A percentile compares a stretch with the other conserved stretches of the same genome.
These are phyloP conservation scores for Gentiana straminea DNA, from an alignment of 257 asterid genomes.

Conservation along the genomic window DNA sequence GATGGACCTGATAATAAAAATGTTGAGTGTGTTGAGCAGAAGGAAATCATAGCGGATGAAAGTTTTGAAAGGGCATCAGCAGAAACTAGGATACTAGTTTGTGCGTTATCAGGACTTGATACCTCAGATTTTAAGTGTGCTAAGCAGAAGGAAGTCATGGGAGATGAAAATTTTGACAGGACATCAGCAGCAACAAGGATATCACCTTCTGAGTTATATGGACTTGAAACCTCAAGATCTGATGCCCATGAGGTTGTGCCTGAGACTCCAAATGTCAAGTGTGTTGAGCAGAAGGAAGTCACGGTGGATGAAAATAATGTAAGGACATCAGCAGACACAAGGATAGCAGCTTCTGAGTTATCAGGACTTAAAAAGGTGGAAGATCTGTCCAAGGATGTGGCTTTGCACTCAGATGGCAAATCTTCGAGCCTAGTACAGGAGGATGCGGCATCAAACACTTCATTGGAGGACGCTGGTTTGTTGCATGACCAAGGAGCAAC, in stretches of 20 bases:
- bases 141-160: too few species aligned
- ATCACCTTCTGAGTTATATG: not conserved
- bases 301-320: conserved; percentile 22
- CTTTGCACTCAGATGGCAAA: not conserved
- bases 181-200: too few species aligned
- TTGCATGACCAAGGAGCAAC: conserved; percentile 19
- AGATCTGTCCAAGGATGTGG: not conserved
- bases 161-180: too few species aligned
- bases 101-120: too few species aligned
- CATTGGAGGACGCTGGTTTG: conserved; percentile 3
- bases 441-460: not conserved
- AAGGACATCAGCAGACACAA: conserved; percentile 8
- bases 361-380: not conserved
- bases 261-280: conserved; percentile 12
- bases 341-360: conserved; percentile 4
- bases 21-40: too few species aligned
- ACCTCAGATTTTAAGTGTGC: too few species aligned
- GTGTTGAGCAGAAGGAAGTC: conserved; percentile 25
- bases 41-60: too few species aligned
- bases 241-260: conserved; percentile 10
- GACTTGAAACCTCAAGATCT: conserved; percentile 11
- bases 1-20: too few species aligned
- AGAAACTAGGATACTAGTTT: too few species aligned
- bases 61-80: too few species aligned
- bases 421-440: not conserved